Evolutionary conservation across 768 basidiomycete genomes (phyloP).

Genomic region (Tricholoma hemisulphureum): DNA sequence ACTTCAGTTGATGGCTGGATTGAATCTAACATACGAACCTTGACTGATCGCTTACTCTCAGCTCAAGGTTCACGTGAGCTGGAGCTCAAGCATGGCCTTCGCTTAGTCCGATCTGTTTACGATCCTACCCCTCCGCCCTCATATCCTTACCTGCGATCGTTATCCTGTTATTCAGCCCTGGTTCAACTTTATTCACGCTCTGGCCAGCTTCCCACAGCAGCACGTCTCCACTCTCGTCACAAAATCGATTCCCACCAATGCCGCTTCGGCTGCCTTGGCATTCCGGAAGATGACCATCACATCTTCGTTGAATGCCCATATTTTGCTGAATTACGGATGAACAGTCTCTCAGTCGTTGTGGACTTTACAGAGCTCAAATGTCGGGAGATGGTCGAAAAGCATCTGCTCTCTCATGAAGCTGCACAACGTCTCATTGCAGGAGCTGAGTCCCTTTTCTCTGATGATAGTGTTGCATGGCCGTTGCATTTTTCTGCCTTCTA

Average conservation of each 20-base stretch:
- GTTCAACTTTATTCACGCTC: constrained; percentile 22
- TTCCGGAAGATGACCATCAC: constrained; percentile 2
- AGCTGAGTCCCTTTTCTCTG: constrained; percentile 9
- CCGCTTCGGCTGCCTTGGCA: not conserved
- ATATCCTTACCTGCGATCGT: constrained; percentile 16
- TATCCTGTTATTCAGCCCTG: constrained; percentile 19
- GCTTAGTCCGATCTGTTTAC: not conserved
- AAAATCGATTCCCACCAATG: not conserved
- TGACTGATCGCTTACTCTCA: not conserved
- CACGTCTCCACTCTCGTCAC: not conserved
- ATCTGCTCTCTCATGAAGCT: not conserved
- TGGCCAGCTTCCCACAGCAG: constrained; percentile 20
- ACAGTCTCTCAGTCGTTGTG: not conserved
- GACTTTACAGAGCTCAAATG: not conserved
- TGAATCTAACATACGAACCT: constrained; percentile 13
- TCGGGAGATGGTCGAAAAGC: not conserved
- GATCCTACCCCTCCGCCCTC: constrained; percentile 10
- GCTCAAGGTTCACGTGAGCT: not conserved
- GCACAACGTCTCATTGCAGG: not conserved
- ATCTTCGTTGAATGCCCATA: constrained; percentile 9
- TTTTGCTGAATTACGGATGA: not conserved
- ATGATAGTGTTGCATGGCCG: not conserved
- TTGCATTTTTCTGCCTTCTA: not conserved
- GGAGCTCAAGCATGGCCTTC: not conserved
- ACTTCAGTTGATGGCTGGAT: constrained; percentile 15